These are phyloP conservation scores for Xerocomellus chrysenteron DNA, from an alignment of 768 basidiomycete genomes.

Conservation along the genomic window DNA sequence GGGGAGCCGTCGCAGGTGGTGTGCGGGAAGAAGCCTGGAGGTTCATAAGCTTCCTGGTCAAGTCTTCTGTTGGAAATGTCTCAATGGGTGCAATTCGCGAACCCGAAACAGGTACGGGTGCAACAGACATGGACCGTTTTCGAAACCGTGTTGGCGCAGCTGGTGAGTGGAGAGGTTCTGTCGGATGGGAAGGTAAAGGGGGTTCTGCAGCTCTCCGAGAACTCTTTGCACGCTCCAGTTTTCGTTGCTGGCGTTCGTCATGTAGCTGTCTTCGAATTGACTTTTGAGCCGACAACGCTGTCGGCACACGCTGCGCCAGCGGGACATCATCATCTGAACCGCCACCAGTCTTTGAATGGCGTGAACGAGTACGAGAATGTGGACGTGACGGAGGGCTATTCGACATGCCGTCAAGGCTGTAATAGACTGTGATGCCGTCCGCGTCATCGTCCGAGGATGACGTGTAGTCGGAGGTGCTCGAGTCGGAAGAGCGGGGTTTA, in stretches of 20 bases:
- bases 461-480: constrained; percentile 35
- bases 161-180: constrained; percentile 25
- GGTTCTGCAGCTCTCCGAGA: constrained; percentile 21
- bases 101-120: constrained; percentile 16
- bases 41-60: constrained; percentile 55
- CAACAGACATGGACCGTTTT: constrained; percentile 33
- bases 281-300: constrained; percentile 78
- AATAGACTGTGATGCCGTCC: constrained; percentile 41
- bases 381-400: constrained; percentile 22
- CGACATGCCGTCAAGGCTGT: constrained; percentile 41
- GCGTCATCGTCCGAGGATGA: constrained; percentile 47
- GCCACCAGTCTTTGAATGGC: constrained; percentile 21
- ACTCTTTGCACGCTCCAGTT: constrained; percentile 44
- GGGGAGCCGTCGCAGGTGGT: constrained; percentile 12
- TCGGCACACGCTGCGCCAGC: constrained; percentile 78
- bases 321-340: constrained; percentile 78
- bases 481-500: constrained; percentile 31
- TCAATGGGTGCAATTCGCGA: constrained; percentile 36
- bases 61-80: constrained; percentile 54
- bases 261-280: constrained; percentile 72
- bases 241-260: constrained; percentile 63
- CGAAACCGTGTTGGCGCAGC: constrained; percentile 39
- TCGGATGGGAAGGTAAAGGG: constrained; percentile 16
- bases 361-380: constrained; percentile 24
- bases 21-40: constrained; percentile 38